Evolutionary conservation across 2,329 filamentous ascomycete genomes (phyloP).

Genomic region (Nigrospora sphaerica): DNA sequence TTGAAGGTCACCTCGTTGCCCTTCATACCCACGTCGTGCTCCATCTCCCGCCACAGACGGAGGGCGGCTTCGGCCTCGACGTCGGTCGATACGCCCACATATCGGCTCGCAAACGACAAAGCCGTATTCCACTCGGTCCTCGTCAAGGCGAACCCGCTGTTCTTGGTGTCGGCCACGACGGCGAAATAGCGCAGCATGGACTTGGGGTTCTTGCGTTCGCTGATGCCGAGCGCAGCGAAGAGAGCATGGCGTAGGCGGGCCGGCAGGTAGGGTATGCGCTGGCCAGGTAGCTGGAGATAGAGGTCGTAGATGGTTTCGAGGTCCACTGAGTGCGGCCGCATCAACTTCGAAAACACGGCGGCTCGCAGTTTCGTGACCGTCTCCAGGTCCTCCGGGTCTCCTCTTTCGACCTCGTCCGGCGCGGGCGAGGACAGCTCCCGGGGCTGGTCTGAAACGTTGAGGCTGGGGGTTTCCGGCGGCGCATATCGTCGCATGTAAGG

Average conservation of each 20-base stretch:
- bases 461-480: constrained; percentile 36
- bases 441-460: constrained; percentile 42
- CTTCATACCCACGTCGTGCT: constrained; percentile 56
- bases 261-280: constrained; percentile 42
- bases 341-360: constrained; percentile 32
- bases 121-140: constrained; percentile 76
- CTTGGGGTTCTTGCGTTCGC: constrained; percentile 45
- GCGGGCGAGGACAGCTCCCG: constrained; percentile 41
- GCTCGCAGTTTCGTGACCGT: constrained; percentile 31
- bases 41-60: constrained; percentile 84
- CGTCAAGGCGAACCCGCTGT: constrained; percentile 61
- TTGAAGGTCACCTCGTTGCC: constrained; percentile 83
- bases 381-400: constrained; percentile 25
- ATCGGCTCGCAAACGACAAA: constrained; percentile 70
- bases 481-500: constrained; percentile 50
- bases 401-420: constrained; percentile 28
- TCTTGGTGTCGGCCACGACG: constrained; percentile 76
- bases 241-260: constrained; percentile 52
- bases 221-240: constrained; percentile 61
- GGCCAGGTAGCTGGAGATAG: constrained; percentile 44
- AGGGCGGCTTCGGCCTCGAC: constrained; percentile 62
- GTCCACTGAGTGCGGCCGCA: constrained; percentile 30
- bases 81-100: constrained; percentile 51
- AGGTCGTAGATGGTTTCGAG: constrained; percentile 39
- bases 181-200: constrained; percentile 78